Conservation (phyloP, 352 stramenopile species). For the Salisapilia sapeloensis region DNA sequence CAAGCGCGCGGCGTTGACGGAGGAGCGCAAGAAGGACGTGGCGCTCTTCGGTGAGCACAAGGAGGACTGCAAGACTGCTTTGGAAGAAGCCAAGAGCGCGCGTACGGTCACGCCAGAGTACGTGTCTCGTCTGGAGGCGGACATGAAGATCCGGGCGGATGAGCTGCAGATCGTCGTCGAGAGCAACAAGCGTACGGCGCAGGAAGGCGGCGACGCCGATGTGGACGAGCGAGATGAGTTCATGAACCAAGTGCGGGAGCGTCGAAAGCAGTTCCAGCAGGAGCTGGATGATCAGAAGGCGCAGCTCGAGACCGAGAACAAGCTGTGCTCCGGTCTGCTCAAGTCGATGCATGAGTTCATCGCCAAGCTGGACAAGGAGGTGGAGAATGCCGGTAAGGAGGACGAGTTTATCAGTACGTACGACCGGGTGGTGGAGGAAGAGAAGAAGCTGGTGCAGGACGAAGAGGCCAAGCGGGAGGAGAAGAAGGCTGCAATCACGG, state of each 20-base stretch:
- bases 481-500: slow-evolving; percentile 75
- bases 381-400: slow-evolving; percentile 50
- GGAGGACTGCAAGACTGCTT: slow-evolving; percentile 59
- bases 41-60: slow-evolving; percentile 75
- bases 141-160: slow-evolving; percentile 69
- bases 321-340: slow-evolving; percentile 60
- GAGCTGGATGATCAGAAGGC: slow-evolving; percentile 58
- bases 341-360: slow-evolving; percentile 77
- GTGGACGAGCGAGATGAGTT: slow-evolving; percentile 75
- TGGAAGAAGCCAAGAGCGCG: slow-evolving; percentile 53
- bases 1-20: slow-evolving; percentile 70
- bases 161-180: slow-evolving; percentile 59
- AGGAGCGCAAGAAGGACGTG: slow-evolving; percentile 64
- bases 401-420: slow-evolving; percentile 63
- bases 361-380: slow-evolving; percentile 55
- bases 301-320: slow-evolving; percentile 66
- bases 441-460: slow-evolving; percentile 60
- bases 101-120: slow-evolving; percentile 73
- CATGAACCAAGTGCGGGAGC: slow-evolving; percentile 75
- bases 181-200: slow-evolving; percentile 73
- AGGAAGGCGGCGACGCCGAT: slow-evolving; percentile 52
- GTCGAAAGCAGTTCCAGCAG: slow-evolving; percentile 69
- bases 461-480: slow-evolving; percentile 77
- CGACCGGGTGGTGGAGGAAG: slow-evolving; percentile 40
- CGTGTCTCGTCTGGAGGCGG: slow-evolving; percentile 59